These are phyloP conservation scores for Magnolia changhungtana DNA, from an alignment of 164 flowering plant species.

Conservation along the genomic window DNA sequence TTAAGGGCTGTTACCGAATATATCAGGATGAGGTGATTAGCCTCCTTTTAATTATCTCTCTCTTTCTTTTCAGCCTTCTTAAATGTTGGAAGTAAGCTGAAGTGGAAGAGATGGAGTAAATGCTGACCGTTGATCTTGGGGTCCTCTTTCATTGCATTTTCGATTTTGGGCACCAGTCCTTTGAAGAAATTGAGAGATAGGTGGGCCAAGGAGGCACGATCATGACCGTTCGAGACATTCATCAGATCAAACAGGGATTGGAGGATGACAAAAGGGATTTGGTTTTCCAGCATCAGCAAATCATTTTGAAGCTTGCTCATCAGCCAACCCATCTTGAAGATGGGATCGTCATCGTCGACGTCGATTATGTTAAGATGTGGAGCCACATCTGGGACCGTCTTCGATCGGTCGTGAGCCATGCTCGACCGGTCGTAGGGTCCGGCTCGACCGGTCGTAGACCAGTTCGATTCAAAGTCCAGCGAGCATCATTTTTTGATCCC, in stretches of 20 bases:
- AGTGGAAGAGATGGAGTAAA: neutral
- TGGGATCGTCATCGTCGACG: neutral
- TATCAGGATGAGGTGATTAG: neutral
- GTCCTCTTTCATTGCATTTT: no score
- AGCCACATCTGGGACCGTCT: no score
- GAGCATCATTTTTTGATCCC: no score
- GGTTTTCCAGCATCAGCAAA: conserved; percentile 9
- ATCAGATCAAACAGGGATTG: neutral
- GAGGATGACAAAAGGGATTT: conserved; percentile 9
- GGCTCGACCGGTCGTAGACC: no score
- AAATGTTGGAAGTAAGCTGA: neutral
- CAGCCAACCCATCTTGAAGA: neutral
- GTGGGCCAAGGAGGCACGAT: neutral
- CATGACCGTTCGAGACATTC: no score
- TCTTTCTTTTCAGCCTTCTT: no score
- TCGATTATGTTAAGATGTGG: no score
- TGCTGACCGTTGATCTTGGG: neutral
- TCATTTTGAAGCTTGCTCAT: neutral
- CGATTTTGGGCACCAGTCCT: neutral
- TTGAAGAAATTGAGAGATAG: neutral
- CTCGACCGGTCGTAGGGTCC: no score
- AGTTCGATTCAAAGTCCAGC: no score
- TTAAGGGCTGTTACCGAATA: conserved; percentile 2
- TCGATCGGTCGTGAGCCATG: no score
- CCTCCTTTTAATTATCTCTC: no score